A percentile compares a stretch with the other conserved stretches of the same genome.
Conservation (phyloP, 805 yeast genomes). For the Candida xiaguanensis region DNA sequence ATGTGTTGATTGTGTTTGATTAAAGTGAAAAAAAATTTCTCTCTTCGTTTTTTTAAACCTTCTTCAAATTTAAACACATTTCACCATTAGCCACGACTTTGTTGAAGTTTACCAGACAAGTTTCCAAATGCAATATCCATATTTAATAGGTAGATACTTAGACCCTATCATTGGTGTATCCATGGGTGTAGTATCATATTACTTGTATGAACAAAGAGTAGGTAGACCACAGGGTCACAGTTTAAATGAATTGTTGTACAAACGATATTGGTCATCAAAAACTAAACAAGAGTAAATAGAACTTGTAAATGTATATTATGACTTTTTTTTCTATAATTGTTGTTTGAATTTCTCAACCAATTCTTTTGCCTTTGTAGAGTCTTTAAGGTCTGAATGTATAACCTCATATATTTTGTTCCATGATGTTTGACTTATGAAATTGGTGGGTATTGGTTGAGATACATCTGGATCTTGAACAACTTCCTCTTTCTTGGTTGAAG, state of each 20-base stretch:
- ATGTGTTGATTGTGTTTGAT: too few relatives aligned
- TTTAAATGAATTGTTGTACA: slow-evolving; percentile 48
- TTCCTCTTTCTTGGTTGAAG: slow-evolving; percentile 7
- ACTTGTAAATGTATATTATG: slow-evolving; percentile 2
- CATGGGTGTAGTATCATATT: slow-evolving; percentile 63
- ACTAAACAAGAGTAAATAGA: too few relatives aligned
- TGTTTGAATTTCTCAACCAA: slow-evolving; percentile 16
- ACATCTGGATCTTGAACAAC: slow-evolving; percentile 5
- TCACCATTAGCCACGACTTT: slow-evolving; percentile 1
- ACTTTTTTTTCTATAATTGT: slow-evolving; percentile 7
- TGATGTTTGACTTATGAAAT: slow-evolving; percentile 19
- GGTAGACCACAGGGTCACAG: slow-evolving; percentile 59
- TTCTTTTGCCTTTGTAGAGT: slow-evolving; percentile 20
- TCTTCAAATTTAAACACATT: background rate
- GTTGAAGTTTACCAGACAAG: too few relatives aligned
- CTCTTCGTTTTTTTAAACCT: background rate
- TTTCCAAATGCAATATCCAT: slow-evolving; percentile 43
- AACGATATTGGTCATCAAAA: slow-evolving; percentile 19
- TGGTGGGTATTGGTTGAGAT: slow-evolving; percentile 5
- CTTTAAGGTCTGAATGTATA: slow-evolving; percentile 30
- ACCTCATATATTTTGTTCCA: slow-evolving; percentile 43
- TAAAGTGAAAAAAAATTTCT: slow-evolving; percentile 2
- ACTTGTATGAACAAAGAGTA: slow-evolving; percentile 55
- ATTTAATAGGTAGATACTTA: slow-evolving; percentile 47
- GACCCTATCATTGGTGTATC: slow-evolving; percentile 66